Conservation (phyloP, 2,329 filamentous ascomycete genomes). For the Diaporthe sp. region DNA sequence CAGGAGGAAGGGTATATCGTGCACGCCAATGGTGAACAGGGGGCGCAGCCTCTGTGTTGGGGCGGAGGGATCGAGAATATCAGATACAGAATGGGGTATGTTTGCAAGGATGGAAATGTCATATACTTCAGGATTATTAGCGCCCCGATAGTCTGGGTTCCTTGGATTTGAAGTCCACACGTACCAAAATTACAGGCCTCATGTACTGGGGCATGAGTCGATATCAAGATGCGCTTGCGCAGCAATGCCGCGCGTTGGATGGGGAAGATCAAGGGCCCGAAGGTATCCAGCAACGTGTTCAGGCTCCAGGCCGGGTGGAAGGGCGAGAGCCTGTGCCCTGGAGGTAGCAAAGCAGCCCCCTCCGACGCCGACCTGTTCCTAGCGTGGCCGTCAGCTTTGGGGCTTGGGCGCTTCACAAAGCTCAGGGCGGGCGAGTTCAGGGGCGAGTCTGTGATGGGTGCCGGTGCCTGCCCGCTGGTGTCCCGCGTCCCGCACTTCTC, state of each 20-base stretch:
- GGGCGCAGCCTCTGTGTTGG: conserved; percentile 79
- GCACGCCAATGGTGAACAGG: conserved; percentile 93
- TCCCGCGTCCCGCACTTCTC: conserved; percentile 66
- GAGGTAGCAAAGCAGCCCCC: conserved; percentile 68
- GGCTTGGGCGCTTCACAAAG: conserved; percentile 56
- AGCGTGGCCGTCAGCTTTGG: conserved; percentile 59
- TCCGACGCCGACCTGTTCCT: conserved; percentile 74
- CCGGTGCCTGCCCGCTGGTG: conserved; percentile 51
- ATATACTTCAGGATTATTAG: conserved; percentile 73
- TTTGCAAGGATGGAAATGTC: conserved; percentile 93
- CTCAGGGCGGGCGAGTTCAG: conserved; percentile 66
- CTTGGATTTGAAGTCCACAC: conserved; percentile 42
- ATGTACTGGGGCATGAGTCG: conserved; percentile 88
- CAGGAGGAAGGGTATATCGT: conserved; percentile 87
- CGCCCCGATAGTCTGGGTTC: background rate
- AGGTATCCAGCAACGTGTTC: conserved; percentile 80
- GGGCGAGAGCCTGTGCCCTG: conserved; percentile 77
- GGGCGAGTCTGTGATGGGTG: conserved; percentile 60
- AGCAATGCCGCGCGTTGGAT: conserved; percentile 89
- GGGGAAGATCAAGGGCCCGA: conserved; percentile 93
- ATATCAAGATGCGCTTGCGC: conserved; percentile 89
- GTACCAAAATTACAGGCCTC: conserved; percentile 90
- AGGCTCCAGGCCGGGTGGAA: conserved; percentile 92
- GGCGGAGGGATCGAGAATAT: conserved; percentile 75
- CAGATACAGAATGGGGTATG: conserved; percentile 80